Percentiles rank a stretch among this genome's conserved stretches.
Conservation (phyloP, 345 rosid species). For the Pugionium dolabratum region DNA sequence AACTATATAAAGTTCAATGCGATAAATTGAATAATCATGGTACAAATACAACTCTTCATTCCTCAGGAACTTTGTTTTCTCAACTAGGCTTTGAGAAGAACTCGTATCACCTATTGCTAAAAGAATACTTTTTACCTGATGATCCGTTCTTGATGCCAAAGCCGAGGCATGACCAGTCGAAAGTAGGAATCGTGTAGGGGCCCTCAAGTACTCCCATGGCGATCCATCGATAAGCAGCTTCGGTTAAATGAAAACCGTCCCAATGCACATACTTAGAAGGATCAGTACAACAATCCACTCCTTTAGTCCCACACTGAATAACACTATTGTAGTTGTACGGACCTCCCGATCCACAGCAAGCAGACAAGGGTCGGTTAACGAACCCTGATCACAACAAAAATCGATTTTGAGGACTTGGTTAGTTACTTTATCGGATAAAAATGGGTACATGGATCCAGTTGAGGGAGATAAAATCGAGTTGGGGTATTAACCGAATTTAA, state of each 20-base stretch:
- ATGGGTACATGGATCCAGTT: neutral
- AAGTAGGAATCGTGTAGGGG: constrained; percentile 17
- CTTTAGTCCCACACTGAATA: constrained; percentile 33
- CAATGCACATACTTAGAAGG: constrained; percentile 45
- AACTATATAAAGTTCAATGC: too few species aligned
- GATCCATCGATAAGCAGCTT: constrained; percentile 34
- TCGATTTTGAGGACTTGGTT: neutral
- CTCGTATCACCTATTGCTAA: constrained; percentile 11
- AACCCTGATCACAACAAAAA: constrained; percentile 43
- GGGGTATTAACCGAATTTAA: constrained; percentile 40
- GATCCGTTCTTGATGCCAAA: constrained; percentile 16
- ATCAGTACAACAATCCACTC: constrained; percentile 34
- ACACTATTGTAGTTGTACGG: constrained; percentile 38
- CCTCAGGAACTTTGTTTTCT: neutral
- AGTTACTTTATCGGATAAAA: neutral
- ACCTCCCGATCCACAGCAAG: constrained; percentile 54
- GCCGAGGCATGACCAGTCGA: constrained; percentile 22
- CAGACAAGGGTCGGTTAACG: constrained; percentile 24
- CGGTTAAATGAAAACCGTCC: constrained; percentile 51
- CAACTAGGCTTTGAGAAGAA: neutral
- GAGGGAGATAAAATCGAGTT: neutral
- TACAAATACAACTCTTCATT: too few species aligned
- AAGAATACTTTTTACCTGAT: neutral
- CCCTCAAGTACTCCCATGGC: constrained; percentile 29
- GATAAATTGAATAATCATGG: too few species aligned